phyloP scores from a whole-genome alignment of 345 rosid genomes.

The Arabis hirsuta region DNA sequence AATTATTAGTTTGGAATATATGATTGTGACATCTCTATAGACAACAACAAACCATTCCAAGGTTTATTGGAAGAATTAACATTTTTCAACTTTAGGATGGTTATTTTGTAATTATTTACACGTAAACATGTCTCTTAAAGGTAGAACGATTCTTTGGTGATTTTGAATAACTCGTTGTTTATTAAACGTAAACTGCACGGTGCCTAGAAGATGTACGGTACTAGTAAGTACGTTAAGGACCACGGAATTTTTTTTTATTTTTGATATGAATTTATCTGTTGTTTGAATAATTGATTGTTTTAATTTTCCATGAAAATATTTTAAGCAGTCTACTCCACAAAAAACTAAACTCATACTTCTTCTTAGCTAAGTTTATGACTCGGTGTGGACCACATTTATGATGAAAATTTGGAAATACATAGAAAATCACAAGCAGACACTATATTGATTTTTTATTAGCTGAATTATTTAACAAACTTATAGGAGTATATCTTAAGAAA shows the following conservation, averaged over 20 bases:
- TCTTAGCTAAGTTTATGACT: constrained; percentile 10
- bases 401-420: not conserved
- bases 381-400: not conserved
- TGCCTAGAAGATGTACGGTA: not conserved
- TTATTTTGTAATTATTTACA: not conserved
- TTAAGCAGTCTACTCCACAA: constrained; percentile 11
- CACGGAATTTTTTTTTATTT: not conserved
- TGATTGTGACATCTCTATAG: not conserved
- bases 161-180: not conserved
- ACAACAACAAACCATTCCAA: not conserved
- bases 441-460: not conserved
- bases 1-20: constrained; percentile 6
- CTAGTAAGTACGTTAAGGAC: constrained; percentile 12
- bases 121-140: constrained; percentile 35
- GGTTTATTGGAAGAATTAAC: not conserved
- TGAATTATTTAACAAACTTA: not conserved
- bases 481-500: not conserved
- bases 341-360: constrained; percentile 8
- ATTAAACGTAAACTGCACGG: constrained; percentile 13
- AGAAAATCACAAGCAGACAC: no score
- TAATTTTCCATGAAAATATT: constrained; percentile 26
- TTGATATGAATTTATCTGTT: not conserved
- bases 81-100: constrained; percentile 1
- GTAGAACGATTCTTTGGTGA: not conserved
- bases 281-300: not conserved